These are phyloP conservation scores for Garcia nutans DNA, from an alignment of 345 rosid genomes.

Conservation along the genomic window DNA sequence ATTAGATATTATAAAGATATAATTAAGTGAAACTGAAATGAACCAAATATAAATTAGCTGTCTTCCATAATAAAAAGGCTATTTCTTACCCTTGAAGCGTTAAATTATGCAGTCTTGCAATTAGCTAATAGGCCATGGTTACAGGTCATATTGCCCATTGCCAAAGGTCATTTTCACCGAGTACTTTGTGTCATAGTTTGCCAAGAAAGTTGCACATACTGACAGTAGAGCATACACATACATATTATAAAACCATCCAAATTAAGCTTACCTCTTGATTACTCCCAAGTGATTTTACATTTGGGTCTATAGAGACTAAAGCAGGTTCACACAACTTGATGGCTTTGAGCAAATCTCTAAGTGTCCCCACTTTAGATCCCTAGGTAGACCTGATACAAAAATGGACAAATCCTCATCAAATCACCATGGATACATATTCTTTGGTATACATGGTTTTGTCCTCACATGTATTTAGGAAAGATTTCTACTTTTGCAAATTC, in stretches of 20 bases:
- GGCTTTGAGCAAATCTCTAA: conserved; percentile 45
- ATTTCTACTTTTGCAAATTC: not conserved
- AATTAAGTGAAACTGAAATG: conserved; percentile 10
- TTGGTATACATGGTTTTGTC: not conserved
- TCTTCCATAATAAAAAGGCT: not conserved
- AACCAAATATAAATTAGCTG: not conserved
- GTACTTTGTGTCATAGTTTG: conserved; percentile 41
- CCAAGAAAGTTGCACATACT: conserved; percentile 41
- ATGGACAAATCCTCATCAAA: not conserved
- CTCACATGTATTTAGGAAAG: not conserved
- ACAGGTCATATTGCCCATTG: conserved; percentile 37
- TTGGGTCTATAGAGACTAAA: conserved; percentile 46
- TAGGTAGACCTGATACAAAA: conserved; percentile 36
- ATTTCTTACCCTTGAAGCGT: conserved; percentile 36
- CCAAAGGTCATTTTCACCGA: conserved; percentile 37
- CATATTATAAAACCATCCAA: not conserved
- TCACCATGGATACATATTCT: not conserved
- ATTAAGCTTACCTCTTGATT: conserved; percentile 36
- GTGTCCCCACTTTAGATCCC: conserved; percentile 50
- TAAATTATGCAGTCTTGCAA: conserved; percentile 38
- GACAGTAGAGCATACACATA: not conserved
- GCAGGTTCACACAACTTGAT: conserved; percentile 46
- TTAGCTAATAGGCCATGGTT: conserved; percentile 54
- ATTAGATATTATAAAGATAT: not conserved
- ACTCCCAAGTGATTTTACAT: conserved; percentile 36